These are phyloP conservation scores for Metarhizium guizhouense DNA, from an alignment of 2,329 filamentous ascomycete genomes.

Conservation along the genomic window DNA sequence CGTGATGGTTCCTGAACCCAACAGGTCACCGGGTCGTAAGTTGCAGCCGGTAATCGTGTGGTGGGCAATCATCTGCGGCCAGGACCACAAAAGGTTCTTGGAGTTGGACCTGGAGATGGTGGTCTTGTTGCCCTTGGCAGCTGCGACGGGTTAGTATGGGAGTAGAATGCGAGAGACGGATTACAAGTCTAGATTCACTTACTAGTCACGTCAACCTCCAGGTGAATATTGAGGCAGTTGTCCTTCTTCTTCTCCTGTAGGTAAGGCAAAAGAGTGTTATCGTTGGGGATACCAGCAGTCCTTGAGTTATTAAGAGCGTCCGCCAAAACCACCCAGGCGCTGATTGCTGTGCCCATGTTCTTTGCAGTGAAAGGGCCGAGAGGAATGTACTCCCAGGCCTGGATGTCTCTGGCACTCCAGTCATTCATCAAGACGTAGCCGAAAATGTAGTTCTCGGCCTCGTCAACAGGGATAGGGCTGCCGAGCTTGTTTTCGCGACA, in stretches of 20 bases:
- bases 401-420: constrained; percentile 55
- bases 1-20: constrained; percentile 69
- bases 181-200: constrained; percentile 11
- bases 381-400: constrained; percentile 52
- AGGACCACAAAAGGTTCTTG: constrained; percentile 60
- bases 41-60: constrained; percentile 72
- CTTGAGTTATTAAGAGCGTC: constrained; percentile 39
- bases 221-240: constrained; percentile 26
- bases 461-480: constrained; percentile 51
- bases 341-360: constrained; percentile 50
- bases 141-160: constrained; percentile 9
- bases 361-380: constrained; percentile 56
- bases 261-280: constrained; percentile 25
- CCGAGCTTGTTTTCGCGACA: constrained; percentile 58
- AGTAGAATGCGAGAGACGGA: neutral
- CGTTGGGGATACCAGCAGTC: constrained; percentile 20
- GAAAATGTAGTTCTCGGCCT: constrained; percentile 65
- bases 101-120: constrained; percentile 26
- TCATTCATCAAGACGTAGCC: constrained; percentile 59
- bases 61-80: constrained; percentile 76
- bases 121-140: constrained; percentile 21
- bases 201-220: constrained; percentile 31
- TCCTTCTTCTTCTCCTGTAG: constrained; percentile 46
- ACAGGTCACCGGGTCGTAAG: constrained; percentile 62
- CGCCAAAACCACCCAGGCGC: constrained; percentile 52